Base-by-base conservation (phyloP, 2,329 filamentous ascomycete species). In the Paecilomyces sp. region DNA sequence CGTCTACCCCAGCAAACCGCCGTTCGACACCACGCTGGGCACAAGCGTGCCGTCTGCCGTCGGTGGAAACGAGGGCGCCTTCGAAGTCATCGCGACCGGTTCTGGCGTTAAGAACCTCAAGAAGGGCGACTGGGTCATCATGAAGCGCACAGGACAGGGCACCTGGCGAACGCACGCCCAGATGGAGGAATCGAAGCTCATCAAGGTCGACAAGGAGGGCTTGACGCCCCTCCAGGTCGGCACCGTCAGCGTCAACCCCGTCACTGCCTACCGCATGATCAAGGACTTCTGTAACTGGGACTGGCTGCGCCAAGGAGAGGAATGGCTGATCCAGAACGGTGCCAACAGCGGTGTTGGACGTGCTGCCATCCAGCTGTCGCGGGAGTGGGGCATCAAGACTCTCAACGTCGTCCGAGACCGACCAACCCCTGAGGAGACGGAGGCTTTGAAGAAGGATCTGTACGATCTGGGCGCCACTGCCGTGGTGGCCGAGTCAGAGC, bases 291-390 rank as follows among this genome's bases (percentile, higher is more conserved):
- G 80, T 60, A 79, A 76, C 25, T 79, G 81, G 66, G 71, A 79
- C 3, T 75, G 88, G 70, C 71, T 82, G 58, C 74, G 76, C 9
- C 64, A 67, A 30, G 84, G 86, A n/a, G 90, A 92, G 58, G 88
- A 95, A 59, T 99, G 93, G 92, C 91, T 97, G 71, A 87, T 99
- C 54, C 94, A 99, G 77, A 99, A 99, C 73, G 94, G 93, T 7
- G 94, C 93, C 47, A 99, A 99, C 76, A 91, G 87, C 51, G 94
- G 92, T 11, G 94, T 99, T 15, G 94, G 94, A 1, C 82, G 94
- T 47, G 90, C 92, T 2, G 93, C 91, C 11, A 94, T 97, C 64
- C 94, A 99, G 77, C 80, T 99, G 1, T 93, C 85, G 1, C 82
- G 79, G 67, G 82, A 91, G 57, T 97, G 92, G 93, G 93, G 93